Evolutionary conservation across 1,139 yeast species (phyloP), one percentile per base, ranked within the genome.

Genomic region (Pneumocystis sp.): DNA sequence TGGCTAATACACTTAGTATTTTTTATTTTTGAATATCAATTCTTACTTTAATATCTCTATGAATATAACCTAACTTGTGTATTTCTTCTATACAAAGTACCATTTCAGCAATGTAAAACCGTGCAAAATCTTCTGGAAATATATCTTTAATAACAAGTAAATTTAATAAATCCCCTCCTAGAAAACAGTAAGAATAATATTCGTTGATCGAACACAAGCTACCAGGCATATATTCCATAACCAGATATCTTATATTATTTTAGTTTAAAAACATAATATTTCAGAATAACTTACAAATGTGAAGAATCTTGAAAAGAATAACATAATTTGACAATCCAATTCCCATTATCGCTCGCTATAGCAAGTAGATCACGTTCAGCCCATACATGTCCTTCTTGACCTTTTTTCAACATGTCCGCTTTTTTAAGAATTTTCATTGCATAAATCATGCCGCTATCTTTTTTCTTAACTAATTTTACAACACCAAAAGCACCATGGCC

Each of bases 151-250:
- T 87, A 72, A 86, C 86, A 69, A 87, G 80, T 67, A 87, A 77
- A 1, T 95, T 87, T 74, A 95, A 82, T 75, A 86, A 87, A 74
- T 87, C 95, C 65, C 95, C 95, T 25, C 57, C 57, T 50, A 50
- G 8, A 50, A 15, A 17, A 7, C 4, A 25, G 15, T 50, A 50
- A 50, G 68, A 95, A 95, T 10, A 95, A 50, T 50, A 50, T 25
- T 15, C 5, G 21, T 21, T 25, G 12, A 50, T 50, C 21, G 21
- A 50, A 10, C 34, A 8, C 3, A 25, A 25, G 7, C 3, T 50
- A 59, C 98, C 98, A 62, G 95, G 86, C 97, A 93, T 91, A 77
- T 88, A 93, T 76, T 93, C 97, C 3, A 97, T 93, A 44, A 93
- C 96, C 67, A 93, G 80, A 74, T 90, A 93, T 69, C 93, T 80